These are phyloP conservation scores for Alternaria longipes DNA, from an alignment of 2,329 filamentous ascomycete species.

Conservation along the genomic window DNA sequence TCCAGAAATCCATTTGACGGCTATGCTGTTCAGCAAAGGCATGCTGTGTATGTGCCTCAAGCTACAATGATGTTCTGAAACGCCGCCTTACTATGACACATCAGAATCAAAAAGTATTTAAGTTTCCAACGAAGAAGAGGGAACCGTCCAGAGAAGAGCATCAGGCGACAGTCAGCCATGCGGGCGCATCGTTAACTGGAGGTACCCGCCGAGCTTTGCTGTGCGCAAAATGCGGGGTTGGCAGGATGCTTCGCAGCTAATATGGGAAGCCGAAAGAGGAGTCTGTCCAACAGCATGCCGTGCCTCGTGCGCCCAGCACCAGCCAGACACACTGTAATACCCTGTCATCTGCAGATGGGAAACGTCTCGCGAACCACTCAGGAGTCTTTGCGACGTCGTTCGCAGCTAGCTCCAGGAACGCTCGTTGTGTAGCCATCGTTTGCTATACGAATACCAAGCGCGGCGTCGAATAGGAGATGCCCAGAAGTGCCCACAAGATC, in stretches of 20 bases:
- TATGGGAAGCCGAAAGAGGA: slow-evolving; percentile 26
- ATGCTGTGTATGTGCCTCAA: not conserved
- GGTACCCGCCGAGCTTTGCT: slow-evolving; percentile 38
- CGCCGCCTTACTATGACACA: not conserved
- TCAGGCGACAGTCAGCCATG: slow-evolving; percentile 27
- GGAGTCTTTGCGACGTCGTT: slow-evolving; percentile 26
- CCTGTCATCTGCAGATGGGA: slow-evolving; percentile 17
- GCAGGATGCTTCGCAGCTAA: slow-evolving; percentile 32
- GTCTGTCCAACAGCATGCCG: slow-evolving; percentile 29
- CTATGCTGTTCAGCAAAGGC: not conserved
- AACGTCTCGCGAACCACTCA: slow-evolving; percentile 12
- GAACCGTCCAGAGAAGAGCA: slow-evolving; percentile 11
- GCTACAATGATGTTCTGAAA: not conserved
- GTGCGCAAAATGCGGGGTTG: slow-evolving; percentile 50
- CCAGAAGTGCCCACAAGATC: slow-evolving; percentile 32
- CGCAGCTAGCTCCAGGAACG: slow-evolving; percentile 41
- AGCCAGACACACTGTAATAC: slow-evolving; percentile 30
- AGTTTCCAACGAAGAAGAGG: slow-evolving; percentile 1
- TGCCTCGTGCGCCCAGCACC: slow-evolving; percentile 33
- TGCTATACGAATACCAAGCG: slow-evolving; percentile 17
- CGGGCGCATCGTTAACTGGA: slow-evolving; percentile 37
- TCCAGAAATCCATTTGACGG: not conserved
- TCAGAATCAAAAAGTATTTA: not conserved
- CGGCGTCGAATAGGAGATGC: slow-evolving; percentile 29
- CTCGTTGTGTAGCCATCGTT: slow-evolving; percentile 21